phyloP scores from a whole-genome alignment of 108 stramenopile species.

The Pelagomonas calceolata region DNA sequence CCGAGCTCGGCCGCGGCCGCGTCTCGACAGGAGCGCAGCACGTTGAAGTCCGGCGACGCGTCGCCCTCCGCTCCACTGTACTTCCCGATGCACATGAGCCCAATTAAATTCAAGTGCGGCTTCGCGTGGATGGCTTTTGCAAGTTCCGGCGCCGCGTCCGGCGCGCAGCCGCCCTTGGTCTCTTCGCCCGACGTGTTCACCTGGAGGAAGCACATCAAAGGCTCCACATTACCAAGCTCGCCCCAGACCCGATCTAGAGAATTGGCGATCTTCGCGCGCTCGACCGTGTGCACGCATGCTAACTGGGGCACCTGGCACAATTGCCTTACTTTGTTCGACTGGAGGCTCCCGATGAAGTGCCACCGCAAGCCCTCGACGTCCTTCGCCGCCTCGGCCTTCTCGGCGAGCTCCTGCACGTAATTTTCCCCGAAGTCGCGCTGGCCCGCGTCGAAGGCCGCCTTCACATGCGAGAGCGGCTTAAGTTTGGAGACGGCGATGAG shows the following conservation, averaged over 20 bases:
- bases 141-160: slow-evolving; percentile 40
- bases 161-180: slow-evolving; percentile 71
- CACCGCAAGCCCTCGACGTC: slow-evolving; percentile 53
- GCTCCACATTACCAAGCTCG: background rate
- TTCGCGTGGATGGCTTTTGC: slow-evolving; percentile 44
- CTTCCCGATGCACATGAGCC: slow-evolving; percentile 94
- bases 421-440: slow-evolving; percentile 94
- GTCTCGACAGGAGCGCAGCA: slow-evolving; percentile 9
- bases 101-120: slow-evolving; percentile 56
- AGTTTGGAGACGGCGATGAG: too few species aligned
- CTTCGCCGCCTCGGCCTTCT: slow-evolving; percentile 65
- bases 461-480: background rate
- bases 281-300: background rate
- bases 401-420: slow-evolving; percentile 94
- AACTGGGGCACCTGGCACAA: slow-evolving; percentile 13
- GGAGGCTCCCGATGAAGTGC: slow-evolving; percentile 94
- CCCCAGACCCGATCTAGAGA: background rate
- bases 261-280: background rate
- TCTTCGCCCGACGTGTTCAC: slow-evolving; percentile 94
- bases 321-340: slow-evolving; percentile 83
- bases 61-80: background rate
- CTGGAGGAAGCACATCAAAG: slow-evolving; percentile 59
- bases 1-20: slow-evolving; percentile 30
- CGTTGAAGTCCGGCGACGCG: background rate
- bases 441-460: slow-evolving; percentile 35